Percentiles rank a stretch among this genome's conserved stretches.
Evolutionary conservation across 108 stramenopile genomes (phyloP).

Genomic region (Cylindrotheca fusiformis): DNA sequence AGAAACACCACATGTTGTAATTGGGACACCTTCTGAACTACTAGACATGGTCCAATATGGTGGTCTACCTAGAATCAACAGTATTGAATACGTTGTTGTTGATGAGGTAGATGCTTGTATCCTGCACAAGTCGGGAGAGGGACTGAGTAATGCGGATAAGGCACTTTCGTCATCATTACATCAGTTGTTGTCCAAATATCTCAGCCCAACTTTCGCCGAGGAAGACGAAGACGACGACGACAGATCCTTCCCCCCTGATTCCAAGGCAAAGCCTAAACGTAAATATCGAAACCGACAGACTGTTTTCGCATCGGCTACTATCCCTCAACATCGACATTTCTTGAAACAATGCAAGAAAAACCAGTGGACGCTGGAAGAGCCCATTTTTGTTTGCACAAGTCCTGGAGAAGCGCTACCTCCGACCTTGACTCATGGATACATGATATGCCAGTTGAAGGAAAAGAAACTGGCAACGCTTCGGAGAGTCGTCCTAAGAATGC

Average conservation of each 20-base stretch:
- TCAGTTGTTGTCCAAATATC: constrained; percentile 69
- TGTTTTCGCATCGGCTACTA: constrained; percentile 93
- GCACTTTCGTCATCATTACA: constrained; percentile 60
- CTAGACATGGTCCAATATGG: constrained; percentile 72
- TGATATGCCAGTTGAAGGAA: constrained; percentile 62
- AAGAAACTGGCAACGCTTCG: constrained; percentile 77
- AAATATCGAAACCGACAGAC: constrained; percentile 68
- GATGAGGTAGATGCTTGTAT: constrained; percentile 94
- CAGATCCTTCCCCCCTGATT: constrained; percentile 16
- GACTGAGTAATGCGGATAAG: constrained; percentile 13
- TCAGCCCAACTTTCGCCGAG: constrained; percentile 75
- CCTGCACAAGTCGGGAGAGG: constrained; percentile 41
- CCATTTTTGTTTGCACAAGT: constrained; percentile 73
- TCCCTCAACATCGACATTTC: constrained; percentile 92
- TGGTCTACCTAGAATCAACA: constrained; percentile 63
- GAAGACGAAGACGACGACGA: constrained; percentile 34
- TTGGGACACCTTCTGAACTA: constrained; percentile 83
- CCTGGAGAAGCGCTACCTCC: constrained; percentile 81
- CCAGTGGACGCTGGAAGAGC: constrained; percentile 86
- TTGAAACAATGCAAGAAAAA: constrained; percentile 79
- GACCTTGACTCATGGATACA: constrained; percentile 76
- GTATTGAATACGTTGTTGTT: constrained; percentile 82
- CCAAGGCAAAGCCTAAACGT: constrained; percentile 4
- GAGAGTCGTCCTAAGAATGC: constrained; percentile 62
- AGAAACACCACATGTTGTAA: constrained; percentile 87